Percentiles rank a stretch among this genome's conserved stretches.
These are phyloP conservation scores for Neonectria coccinea DNA, from an alignment of 2,329 filamentous ascomycete species.

Conservation along the genomic window DNA sequence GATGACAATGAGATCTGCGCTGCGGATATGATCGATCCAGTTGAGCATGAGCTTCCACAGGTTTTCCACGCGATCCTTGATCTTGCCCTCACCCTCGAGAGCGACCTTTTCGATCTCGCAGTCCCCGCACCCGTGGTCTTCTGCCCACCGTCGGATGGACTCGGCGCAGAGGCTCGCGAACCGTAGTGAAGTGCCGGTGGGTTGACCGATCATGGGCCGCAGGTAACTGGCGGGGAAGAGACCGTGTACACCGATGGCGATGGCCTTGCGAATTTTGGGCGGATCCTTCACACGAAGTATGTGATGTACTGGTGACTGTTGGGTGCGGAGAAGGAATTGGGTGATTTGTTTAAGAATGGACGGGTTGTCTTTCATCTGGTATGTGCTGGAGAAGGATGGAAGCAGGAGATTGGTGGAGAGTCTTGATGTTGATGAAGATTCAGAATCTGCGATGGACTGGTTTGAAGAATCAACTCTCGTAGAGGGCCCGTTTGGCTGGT, in stretches of 20 bases:
- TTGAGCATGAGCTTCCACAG: slow-evolving; percentile 95
- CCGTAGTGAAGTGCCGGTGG: slow-evolving; percentile 92
- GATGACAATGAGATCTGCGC: slow-evolving; percentile 90
- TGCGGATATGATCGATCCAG: slow-evolving; percentile 90
- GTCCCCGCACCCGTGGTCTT: slow-evolving; percentile 77
- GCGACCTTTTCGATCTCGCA: slow-evolving; percentile 93
- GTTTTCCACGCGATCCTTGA: slow-evolving; percentile 88
- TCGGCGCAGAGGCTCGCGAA: slow-evolving; percentile 90
- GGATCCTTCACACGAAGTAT: slow-evolving; percentile 77
- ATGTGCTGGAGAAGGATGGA: slow-evolving; percentile 77
- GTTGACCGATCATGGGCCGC: slow-evolving; percentile 91
- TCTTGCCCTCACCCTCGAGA: slow-evolving; percentile 93
- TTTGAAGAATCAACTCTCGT: slow-evolving; percentile 37
- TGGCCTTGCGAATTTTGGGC: slow-evolving; percentile 82
- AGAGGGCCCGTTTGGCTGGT: slow-evolving; percentile 18
- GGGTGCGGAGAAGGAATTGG: slow-evolving; percentile 66
- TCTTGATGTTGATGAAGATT: slow-evolving; percentile 58
- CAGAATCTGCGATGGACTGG: slow-evolving; percentile 55
- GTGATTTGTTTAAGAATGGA: slow-evolving; percentile 77
- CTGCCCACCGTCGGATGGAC: slow-evolving; percentile 85
- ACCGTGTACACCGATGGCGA: slow-evolving; percentile 95
- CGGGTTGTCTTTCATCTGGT: slow-evolving; percentile 73
- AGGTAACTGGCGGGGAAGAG: slow-evolving; percentile 90
- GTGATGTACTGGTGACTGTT: slow-evolving; percentile 72
- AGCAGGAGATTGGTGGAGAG: slow-evolving; percentile 72